Conservation (phyloP, 495 filamentous ascomycete species). For the Friedmanniomyces endolithicus region DNA sequence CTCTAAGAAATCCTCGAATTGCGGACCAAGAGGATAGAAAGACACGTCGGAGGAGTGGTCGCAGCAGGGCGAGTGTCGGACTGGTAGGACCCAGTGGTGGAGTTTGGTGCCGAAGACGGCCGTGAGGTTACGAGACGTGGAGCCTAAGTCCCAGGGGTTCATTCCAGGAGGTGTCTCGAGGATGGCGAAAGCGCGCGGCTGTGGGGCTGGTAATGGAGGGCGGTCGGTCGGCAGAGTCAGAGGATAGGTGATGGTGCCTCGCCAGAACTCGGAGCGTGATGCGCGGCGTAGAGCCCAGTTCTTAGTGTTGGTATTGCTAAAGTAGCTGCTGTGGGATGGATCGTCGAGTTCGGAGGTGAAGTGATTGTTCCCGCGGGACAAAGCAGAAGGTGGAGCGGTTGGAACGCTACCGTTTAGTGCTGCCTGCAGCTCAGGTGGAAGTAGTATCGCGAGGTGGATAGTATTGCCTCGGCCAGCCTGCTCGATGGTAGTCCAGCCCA, state of each 20-base stretch:
- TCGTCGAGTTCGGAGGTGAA: slow-evolving; percentile 20
- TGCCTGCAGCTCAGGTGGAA: slow-evolving; percentile 17
- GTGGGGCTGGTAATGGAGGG: slow-evolving; percentile 11
- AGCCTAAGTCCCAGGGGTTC: slow-evolving; percentile 24
- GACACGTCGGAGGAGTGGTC: slow-evolving; percentile 16
- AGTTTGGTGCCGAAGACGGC: slow-evolving; percentile 14
- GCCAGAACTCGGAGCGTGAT: slow-evolving; percentile 11
- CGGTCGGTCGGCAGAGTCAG: slow-evolving; percentile 1
- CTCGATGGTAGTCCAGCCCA: slow-evolving; percentile 75
- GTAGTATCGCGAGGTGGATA: slow-evolving; percentile 64
- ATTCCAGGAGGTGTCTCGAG: slow-evolving; percentile 19
- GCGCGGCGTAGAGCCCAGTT: slow-evolving; percentile 2
- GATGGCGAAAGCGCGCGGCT: slow-evolving; percentile 22
- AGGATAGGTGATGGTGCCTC: slow-evolving; percentile 19
- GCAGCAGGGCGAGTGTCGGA: slow-evolving; percentile 19
- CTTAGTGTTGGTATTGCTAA: background rate
- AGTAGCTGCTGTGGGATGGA: slow-evolving; percentile 18
- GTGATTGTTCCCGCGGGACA: background rate
- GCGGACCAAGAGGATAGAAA: slow-evolving; percentile 14
- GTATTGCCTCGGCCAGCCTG: slow-evolving; percentile 50
- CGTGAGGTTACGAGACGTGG: slow-evolving; percentile 10
- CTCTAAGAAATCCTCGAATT: slow-evolving; percentile 14
- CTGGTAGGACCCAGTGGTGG: slow-evolving; percentile 21
- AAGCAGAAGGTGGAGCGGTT: background rate
- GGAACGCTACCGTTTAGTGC: background rate